Evolutionary conservation across 306 rosid genomes (phyloP).

Genomic region (Dryas octopetala): DNA sequence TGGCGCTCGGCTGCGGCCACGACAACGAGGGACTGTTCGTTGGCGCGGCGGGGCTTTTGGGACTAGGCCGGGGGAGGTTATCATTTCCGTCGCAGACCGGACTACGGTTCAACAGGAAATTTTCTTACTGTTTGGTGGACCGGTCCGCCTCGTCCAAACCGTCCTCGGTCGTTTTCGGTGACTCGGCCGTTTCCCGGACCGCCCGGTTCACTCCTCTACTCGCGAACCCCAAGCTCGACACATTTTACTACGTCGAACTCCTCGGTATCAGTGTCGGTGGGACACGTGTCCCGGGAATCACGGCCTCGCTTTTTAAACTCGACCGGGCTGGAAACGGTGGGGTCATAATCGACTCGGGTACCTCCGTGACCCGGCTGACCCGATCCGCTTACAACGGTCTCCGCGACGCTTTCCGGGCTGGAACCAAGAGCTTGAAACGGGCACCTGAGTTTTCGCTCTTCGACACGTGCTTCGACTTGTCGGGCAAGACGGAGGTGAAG

Average conservation of each 20-base stretch:
- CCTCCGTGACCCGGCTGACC: slow-evolving; percentile 82
- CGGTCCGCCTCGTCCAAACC: slow-evolving; percentile 82
- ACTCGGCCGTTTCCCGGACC: slow-evolving; percentile 71
- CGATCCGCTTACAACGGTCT: slow-evolving; percentile 66
- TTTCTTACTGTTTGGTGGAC: slow-evolving; percentile 89
- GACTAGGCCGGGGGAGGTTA: slow-evolving; percentile 76
- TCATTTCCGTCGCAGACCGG: slow-evolving; percentile 85
- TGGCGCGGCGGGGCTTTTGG: slow-evolving; percentile 85
- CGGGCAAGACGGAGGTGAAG: slow-evolving; percentile 69
- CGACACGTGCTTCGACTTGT: slow-evolving; percentile 84
- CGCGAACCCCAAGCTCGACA: slow-evolving; percentile 68
- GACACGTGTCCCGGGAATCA: slow-evolving; percentile 52
- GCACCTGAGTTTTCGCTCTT: slow-evolving; percentile 84
- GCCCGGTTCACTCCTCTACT: slow-evolving; percentile 80
- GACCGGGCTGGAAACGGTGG: slow-evolving; percentile 79
- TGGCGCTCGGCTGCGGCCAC: slow-evolving; percentile 90
- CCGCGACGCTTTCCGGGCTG: slow-evolving; percentile 64
- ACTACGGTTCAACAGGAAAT: slow-evolving; percentile 59
- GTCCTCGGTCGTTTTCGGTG: slow-evolving; percentile 69
- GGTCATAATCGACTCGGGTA: slow-evolving; percentile 84
- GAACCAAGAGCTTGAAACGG: slow-evolving; percentile 53
- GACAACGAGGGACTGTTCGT: slow-evolving; percentile 81
- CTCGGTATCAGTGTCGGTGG: slow-evolving; percentile 85
- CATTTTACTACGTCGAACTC: slow-evolving; percentile 81
- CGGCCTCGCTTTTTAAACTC: slow-evolving; percentile 59